phyloP scores from a whole-genome alignment of 1,139 yeast species.

The Suhomyces kunorum region DNA sequence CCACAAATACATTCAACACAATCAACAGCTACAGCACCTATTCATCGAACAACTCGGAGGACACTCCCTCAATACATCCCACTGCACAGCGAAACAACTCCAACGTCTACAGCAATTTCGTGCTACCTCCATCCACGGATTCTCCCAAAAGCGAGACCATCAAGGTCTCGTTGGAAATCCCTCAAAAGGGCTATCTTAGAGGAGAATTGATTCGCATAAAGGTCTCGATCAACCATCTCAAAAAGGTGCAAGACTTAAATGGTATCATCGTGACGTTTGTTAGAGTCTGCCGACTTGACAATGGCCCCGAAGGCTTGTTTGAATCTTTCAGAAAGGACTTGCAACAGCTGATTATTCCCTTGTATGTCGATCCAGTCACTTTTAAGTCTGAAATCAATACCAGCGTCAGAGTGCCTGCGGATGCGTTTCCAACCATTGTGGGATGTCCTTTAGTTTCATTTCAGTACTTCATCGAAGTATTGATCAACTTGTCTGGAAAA shows the following conservation, averaged over 20 bases:
- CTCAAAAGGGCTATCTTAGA: constrained; percentile 70
- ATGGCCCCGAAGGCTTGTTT: constrained; percentile 60
- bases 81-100: background rate
- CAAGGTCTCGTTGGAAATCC: constrained; percentile 57
- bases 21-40: constrained; percentile 37
- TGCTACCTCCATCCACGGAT: background rate
- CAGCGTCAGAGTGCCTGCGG: constrained; percentile 73
- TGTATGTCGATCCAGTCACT: constrained; percentile 73
- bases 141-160: constrained; percentile 35
- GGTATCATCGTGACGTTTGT: constrained; percentile 82
- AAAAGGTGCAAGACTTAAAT: constrained; percentile 66
- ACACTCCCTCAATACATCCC: background rate
- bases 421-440: constrained; percentile 80
- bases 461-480: constrained; percentile 81
- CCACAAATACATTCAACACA: constrained; percentile 36
- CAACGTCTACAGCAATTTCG: background rate
- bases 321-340: constrained; percentile 86
- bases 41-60: constrained; percentile 41
- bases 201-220: constrained; percentile 80
- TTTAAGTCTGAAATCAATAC: constrained; percentile 61
- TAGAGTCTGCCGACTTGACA: constrained; percentile 74
- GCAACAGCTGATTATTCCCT: constrained; percentile 73
- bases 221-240: constrained; percentile 65
- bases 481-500: constrained; percentile 63
- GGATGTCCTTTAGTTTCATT: constrained; percentile 76